phyloP scores from a whole-genome alignment of 768 basidiomycete genomes.

The Pulveroboletus ravenelii region DNA sequence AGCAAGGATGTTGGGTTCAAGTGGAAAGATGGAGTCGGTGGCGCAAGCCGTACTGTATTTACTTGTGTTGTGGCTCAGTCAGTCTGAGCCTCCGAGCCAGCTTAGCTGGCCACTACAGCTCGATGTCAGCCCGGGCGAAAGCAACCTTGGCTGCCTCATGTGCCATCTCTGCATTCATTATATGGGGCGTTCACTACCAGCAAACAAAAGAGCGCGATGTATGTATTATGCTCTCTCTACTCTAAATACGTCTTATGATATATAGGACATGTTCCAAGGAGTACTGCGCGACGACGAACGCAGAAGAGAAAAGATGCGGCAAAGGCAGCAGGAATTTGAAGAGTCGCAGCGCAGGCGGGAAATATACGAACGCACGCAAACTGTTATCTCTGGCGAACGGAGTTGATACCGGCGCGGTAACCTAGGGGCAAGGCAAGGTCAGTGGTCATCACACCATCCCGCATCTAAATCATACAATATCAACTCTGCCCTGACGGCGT shows the following conservation, averaged over 20 bases:
- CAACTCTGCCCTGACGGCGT: not conserved
- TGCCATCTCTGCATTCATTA: slow-evolving; percentile 57
- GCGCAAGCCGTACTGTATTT: slow-evolving; percentile 32
- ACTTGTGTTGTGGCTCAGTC: slow-evolving; percentile 30
- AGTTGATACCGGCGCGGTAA: not conserved
- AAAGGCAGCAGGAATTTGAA: slow-evolving; percentile 58
- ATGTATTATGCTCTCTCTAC: not conserved
- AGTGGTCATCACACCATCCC: not conserved
- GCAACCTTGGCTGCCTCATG: slow-evolving; percentile 67
- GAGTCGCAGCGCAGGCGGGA: slow-evolving; percentile 61
- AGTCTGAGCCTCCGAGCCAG: not conserved
- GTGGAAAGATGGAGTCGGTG: slow-evolving; percentile 9
- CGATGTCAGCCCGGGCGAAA: slow-evolving; percentile 69
- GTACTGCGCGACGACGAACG: slow-evolving; percentile 87
- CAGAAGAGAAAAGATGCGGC: slow-evolving; percentile 61
- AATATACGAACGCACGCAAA: slow-evolving; percentile 56
- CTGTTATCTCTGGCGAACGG: slow-evolving; percentile 18
- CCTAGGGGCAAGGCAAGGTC: slow-evolving; percentile 1
- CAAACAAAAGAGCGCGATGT: slow-evolving; percentile 83
- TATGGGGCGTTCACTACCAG: slow-evolving; percentile 88
- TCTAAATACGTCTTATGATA: slow-evolving; percentile 7
- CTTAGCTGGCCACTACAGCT: not conserved
- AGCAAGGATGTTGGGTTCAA: slow-evolving; percentile 6
- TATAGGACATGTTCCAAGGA: slow-evolving; percentile 85
- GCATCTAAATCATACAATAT: too few relatives aligned